These are phyloP conservation scores for Colletotrichum tropicicola DNA, from an alignment of 2,329 filamentous ascomycete genomes.

Conservation along the genomic window DNA sequence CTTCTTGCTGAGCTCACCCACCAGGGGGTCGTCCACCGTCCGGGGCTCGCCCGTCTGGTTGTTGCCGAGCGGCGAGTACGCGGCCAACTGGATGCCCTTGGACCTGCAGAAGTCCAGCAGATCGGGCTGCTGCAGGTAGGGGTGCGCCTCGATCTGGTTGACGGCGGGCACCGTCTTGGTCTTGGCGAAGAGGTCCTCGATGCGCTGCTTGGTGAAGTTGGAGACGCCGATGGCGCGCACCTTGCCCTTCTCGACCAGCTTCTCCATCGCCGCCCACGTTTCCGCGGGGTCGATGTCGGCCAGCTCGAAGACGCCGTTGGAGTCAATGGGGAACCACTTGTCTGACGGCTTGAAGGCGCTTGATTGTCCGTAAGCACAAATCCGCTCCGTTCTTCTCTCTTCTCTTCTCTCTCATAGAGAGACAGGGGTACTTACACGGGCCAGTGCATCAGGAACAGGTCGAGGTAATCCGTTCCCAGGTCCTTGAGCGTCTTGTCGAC, in stretches of 20 bases:
- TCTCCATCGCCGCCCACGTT: slow-evolving; percentile 51
- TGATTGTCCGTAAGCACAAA: neutral
- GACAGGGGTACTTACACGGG: slow-evolving; percentile 40
- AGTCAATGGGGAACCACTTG: slow-evolving; percentile 50
- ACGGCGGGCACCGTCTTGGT: slow-evolving; percentile 66
- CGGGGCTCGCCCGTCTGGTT: slow-evolving; percentile 54
- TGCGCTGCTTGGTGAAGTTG: slow-evolving; percentile 55
- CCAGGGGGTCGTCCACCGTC: slow-evolving; percentile 57
- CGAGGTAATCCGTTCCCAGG: slow-evolving; percentile 60
- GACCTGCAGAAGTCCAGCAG: slow-evolving; percentile 65
- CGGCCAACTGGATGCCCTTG: slow-evolving; percentile 68
- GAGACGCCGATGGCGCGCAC: slow-evolving; percentile 58
- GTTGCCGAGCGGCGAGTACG: slow-evolving; percentile 72
- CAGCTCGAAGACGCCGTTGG: slow-evolving; percentile 71
- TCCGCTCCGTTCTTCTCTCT: too few species aligned
- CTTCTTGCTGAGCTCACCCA: slow-evolving; percentile 56
- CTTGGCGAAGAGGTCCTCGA: slow-evolving; percentile 55
- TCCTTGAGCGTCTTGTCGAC: slow-evolving; percentile 58
- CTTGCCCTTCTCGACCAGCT: slow-evolving; percentile 47
- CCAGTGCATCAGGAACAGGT: slow-evolving; percentile 62
- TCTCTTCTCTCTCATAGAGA: too few species aligned
- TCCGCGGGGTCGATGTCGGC: slow-evolving; percentile 57
- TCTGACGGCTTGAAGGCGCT: slow-evolving; percentile 63
- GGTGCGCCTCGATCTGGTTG: slow-evolving; percentile 77
- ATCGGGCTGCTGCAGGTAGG: slow-evolving; percentile 70